Conservation (phyloP, 2,329 filamentous ascomycete genomes). For the Stemphylium vesicarium region DNA sequence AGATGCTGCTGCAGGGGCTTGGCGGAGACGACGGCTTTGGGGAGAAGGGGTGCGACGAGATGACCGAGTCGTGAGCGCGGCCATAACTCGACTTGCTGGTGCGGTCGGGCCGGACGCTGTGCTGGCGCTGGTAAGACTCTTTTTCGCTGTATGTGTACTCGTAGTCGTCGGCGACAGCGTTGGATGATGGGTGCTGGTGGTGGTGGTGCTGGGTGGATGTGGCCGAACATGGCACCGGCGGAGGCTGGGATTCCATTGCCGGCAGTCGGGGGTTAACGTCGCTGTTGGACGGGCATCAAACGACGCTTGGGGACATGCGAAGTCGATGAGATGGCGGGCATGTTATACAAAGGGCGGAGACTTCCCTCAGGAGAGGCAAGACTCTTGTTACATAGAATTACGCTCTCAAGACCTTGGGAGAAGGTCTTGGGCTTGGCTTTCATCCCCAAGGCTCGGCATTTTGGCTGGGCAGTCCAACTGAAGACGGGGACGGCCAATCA, state of each 20-base stretch:
- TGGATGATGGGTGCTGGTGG: slow-evolving; percentile 14
- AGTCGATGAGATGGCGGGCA: slow-evolving; percentile 37
- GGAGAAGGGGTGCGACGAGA: slow-evolving; percentile 47
- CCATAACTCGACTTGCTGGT: slow-evolving; percentile 33
- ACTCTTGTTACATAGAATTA: slow-evolving; percentile 41
- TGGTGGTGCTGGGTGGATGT: slow-evolving; percentile 12
- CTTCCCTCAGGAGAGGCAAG: slow-evolving; percentile 44
- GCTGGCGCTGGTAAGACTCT: slow-evolving; percentile 25
- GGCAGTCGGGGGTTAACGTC: slow-evolving; percentile 29
- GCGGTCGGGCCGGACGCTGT: slow-evolving; percentile 22
- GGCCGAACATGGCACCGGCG: slow-evolving; percentile 37
- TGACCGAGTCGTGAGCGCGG: slow-evolving; percentile 46
- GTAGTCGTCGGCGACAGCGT: slow-evolving; percentile 17
- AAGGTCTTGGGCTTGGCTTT: slow-evolving; percentile 41
- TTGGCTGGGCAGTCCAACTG: slow-evolving; percentile 24
- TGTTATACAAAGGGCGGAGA: slow-evolving; percentile 41
- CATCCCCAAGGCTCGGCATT: slow-evolving; percentile 37
- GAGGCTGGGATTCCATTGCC: slow-evolving; percentile 44
- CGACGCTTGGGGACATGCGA: slow-evolving; percentile 22
- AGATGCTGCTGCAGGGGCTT: slow-evolving; percentile 45
- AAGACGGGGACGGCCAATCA: slow-evolving; percentile 33
- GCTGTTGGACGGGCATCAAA: slow-evolving; percentile 36
- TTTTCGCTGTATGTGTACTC: slow-evolving; percentile 35
- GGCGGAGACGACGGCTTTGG: slow-evolving; percentile 42
- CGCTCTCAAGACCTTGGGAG: slow-evolving; percentile 42